A percentile compares a stretch with the other conserved stretches of the same genome.
phyloP scores from a whole-genome alignment of 257 asterid genomes.

The Ophiorrhiza pumila region DNA sequence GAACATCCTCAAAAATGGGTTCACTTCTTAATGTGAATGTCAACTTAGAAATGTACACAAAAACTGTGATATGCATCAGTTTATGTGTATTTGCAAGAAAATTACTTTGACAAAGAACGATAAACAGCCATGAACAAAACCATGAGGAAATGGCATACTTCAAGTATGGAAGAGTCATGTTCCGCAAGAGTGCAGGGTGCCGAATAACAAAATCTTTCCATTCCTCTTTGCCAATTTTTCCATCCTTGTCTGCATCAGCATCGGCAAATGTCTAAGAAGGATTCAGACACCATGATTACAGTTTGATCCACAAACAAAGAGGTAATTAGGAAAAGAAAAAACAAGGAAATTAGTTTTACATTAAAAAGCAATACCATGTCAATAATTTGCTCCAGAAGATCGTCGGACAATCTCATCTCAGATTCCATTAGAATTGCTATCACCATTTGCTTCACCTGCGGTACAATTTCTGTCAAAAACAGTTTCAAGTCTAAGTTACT shows the following conservation, averaged over 20 bases:
- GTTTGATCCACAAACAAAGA: neutral
- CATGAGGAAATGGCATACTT: slow-evolving; percentile 36
- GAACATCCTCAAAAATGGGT: neutral
- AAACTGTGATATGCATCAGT: neutral
- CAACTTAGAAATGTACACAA: neutral
- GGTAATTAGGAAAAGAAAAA: neutral
- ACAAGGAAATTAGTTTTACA: neutral
- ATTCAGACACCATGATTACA: slow-evolving; percentile 9
- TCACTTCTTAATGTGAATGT: neutral
- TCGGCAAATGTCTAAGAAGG: slow-evolving; percentile 64
- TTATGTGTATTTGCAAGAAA: slow-evolving; percentile 2
- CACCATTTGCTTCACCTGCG: slow-evolving; percentile 75
- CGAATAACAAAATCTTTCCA: slow-evolving; percentile 66
- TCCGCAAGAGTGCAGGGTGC: slow-evolving; percentile 71
- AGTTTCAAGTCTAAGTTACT: neutral
- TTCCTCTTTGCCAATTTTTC: slow-evolving; percentile 65
- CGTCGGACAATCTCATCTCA: slow-evolving; percentile 55
- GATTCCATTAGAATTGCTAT: slow-evolving; percentile 63
- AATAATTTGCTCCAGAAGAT: slow-evolving; percentile 62
- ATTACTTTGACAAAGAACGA: neutral
- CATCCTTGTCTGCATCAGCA: slow-evolving; percentile 75
- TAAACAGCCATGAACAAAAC: neutral
- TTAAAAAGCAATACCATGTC: slow-evolving; percentile 44
- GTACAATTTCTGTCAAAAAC: slow-evolving; percentile 13
- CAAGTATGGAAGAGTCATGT: slow-evolving; percentile 90